Base-by-base conservation (phyloP, 2,329 filamentous ascomycete species). In the Fusarium sp. region DNA sequence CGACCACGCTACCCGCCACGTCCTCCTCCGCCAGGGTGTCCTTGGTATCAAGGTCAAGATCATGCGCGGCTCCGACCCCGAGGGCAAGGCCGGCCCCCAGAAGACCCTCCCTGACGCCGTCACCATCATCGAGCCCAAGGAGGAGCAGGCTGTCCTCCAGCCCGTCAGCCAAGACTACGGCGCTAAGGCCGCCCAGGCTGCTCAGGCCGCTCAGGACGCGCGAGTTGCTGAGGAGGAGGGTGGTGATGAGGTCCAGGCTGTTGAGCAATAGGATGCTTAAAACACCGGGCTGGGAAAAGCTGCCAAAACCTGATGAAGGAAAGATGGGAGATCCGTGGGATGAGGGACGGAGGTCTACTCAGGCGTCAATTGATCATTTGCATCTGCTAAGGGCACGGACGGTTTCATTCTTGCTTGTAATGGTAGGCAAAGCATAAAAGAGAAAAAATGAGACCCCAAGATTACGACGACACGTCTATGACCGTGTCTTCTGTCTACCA, bases 31-130 rank as follows among this genome's bases (percentile, higher is more conserved):
- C 85, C 95, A 99, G 88, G 95, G 95, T 91, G 95, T 99, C 72
- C 87, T 99, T 72, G 95, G 95, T 85, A 99, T 99, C 87, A 99
- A 99, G 90, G 95, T 99, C 83, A 99, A 99, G 93, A 99, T 99
- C 86, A 99, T 99, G 95, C 93, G 96, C 81, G 95, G 95, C 79
- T 95, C 92, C 75, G 95, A 99, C 86, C 95, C 95, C 80, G 93
- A 98, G 85, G 95, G 95, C 89, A 99, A 99, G 90, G 89, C 92
- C 76, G 93, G 95, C 73, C 93, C 94, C 75, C 92, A 93, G 84
- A 97, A 98, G 89, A 89, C 93, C 72, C 92, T 99, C 70, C 95
- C 95, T 74, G 95, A 99, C 82, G 92, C 93, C 80, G 95, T 99
- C 81, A 98, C 94, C 81, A 95, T 99, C 84, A 97, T 98, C 83